These are phyloP conservation scores for Nadsonia starkeyi-henricii DNA, from an alignment of 1,139 yeast species.

Conservation along the genomic window DNA sequence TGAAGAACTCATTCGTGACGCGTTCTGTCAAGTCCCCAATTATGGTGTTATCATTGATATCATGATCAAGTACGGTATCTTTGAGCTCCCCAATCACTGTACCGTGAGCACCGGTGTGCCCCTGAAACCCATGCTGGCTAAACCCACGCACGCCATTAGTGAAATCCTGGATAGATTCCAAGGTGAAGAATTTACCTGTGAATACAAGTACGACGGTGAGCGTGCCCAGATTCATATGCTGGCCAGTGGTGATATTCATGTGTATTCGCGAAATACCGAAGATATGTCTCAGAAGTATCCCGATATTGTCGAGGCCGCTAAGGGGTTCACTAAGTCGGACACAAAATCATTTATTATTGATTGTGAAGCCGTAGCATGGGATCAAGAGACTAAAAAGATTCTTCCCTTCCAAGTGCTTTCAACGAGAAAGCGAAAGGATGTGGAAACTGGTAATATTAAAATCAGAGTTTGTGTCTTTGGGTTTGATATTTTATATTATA, in stretches of 20 bases:
- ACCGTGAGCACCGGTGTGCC: slow-evolving; percentile 86
- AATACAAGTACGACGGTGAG: slow-evolving; percentile 95
- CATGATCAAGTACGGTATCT: slow-evolving; percentile 54
- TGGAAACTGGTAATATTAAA: slow-evolving; percentile 70
- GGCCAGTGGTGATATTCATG: slow-evolving; percentile 49
- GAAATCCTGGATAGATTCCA: slow-evolving; percentile 85
- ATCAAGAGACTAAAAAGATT: slow-evolving; percentile 54
- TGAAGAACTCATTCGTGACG: slow-evolving; percentile 70
- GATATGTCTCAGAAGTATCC: slow-evolving; percentile 96
- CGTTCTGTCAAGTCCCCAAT: slow-evolving; percentile 84
- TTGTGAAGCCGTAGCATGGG: slow-evolving; percentile 99
- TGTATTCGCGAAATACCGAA: slow-evolving; percentile 89
- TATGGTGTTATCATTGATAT: slow-evolving; percentile 62
- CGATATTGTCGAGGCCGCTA: slow-evolving; percentile 44
- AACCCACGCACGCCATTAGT: slow-evolving; percentile 84
- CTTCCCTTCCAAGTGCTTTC: slow-evolving; percentile 87
- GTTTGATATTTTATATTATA: slow-evolving; percentile 66
- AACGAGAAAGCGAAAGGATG: slow-evolving; percentile 89
- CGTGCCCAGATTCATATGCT: slow-evolving; percentile 86
- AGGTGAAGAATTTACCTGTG: slow-evolving; percentile 80
- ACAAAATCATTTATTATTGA: slow-evolving; percentile 49
- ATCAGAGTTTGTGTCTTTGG: slow-evolving; percentile 88
- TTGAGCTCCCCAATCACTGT: slow-evolving; percentile 50
- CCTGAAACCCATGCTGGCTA: slow-evolving; percentile 93
- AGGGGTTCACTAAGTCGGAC: slow-evolving; percentile 18